Evolutionary conservation across 139 green algal species (phyloP).

Genomic region (Picochlorum costavermella): DNA sequence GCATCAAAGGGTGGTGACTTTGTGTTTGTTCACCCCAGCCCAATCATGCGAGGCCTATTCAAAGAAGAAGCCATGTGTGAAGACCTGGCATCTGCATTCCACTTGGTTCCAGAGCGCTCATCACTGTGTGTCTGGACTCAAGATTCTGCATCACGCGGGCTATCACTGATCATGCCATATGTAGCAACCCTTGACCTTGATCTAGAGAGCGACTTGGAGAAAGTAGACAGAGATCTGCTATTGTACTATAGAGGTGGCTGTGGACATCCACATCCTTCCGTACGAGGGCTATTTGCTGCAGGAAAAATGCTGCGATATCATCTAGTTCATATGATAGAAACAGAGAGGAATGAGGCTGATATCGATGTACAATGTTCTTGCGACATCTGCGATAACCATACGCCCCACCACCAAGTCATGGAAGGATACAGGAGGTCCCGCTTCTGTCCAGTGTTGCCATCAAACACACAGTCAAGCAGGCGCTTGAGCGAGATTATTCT

Average conservation of each 20-base stretch:
- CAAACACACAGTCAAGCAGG: slow-evolving; percentile 23
- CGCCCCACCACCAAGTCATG: slow-evolving; percentile 18
- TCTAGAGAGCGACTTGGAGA: slow-evolving; percentile 3
- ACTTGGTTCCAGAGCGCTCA: slow-evolving; percentile 19
- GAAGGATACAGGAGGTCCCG: slow-evolving; percentile 12
- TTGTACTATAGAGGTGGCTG: slow-evolving; percentile 29
- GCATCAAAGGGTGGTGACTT: slow-evolving; percentile 30
- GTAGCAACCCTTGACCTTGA: slow-evolving; percentile 20
- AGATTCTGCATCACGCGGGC: slow-evolving; percentile 13
- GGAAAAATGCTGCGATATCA: slow-evolving; percentile 34
- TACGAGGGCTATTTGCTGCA: slow-evolving; percentile 19
- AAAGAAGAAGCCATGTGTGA: slow-evolving; percentile 28
- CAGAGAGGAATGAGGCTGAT: background rate
- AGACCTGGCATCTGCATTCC: slow-evolving; percentile 24
- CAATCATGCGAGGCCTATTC: slow-evolving; percentile 21
- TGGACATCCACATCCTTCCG: slow-evolving; percentile 10
- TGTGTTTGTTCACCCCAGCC: slow-evolving; percentile 21
- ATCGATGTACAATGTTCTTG: slow-evolving; percentile 25
- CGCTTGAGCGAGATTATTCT: slow-evolving; percentile 28
- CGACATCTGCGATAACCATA: slow-evolving; percentile 28
- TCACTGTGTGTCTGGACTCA: slow-evolving; percentile 31
- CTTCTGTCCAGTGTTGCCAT: slow-evolving; percentile 29
- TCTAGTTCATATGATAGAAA: slow-evolving; percentile 12
- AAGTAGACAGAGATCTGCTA: slow-evolving; percentile 12
- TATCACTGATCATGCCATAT: slow-evolving; percentile 27